These are phyloP conservation scores for Jatropha podagrica DNA, from an alignment of 441 rosid species.

Conservation along the genomic window DNA sequence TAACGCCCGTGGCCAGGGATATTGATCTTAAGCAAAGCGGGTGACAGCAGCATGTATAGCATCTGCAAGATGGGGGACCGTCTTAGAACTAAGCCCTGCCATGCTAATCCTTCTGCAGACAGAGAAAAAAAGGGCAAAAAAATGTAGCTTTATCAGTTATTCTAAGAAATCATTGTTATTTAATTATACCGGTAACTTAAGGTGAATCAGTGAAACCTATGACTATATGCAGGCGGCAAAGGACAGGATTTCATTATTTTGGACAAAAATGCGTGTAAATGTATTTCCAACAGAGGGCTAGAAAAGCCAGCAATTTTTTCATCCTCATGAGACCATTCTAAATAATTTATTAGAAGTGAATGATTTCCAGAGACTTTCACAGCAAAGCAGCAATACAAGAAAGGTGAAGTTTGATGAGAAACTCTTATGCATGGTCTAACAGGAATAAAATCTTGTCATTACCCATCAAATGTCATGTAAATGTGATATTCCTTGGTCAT, in stretches of 20 bases:
- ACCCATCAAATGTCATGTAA: constrained; percentile 91
- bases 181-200: too few species aligned
- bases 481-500: constrained; percentile 88
- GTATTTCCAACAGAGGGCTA: too few species aligned
- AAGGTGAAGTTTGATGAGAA: background rate
- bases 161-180: background rate
- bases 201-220: too few species aligned
- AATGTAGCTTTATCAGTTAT: too few species aligned
- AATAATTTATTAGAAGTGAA: background rate
- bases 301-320: too few species aligned
- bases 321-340: too few species aligned
- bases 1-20: background rate
- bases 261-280: too few species aligned
- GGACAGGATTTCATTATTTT: too few species aligned
- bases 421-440: background rate
- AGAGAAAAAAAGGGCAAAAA: background rate
- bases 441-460: background rate
- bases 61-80: constrained; percentile 76
- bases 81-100: constrained; percentile 89
- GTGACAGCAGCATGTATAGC: constrained; percentile 79
- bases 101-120: constrained; percentile 88
- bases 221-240: too few species aligned
- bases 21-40: constrained; percentile 11
- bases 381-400: background rate
- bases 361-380: too few species aligned